These are phyloP conservation scores for Aphanomyces stellatus DNA, from an alignment of 352 stramenopile species.

Conservation along the genomic window DNA sequence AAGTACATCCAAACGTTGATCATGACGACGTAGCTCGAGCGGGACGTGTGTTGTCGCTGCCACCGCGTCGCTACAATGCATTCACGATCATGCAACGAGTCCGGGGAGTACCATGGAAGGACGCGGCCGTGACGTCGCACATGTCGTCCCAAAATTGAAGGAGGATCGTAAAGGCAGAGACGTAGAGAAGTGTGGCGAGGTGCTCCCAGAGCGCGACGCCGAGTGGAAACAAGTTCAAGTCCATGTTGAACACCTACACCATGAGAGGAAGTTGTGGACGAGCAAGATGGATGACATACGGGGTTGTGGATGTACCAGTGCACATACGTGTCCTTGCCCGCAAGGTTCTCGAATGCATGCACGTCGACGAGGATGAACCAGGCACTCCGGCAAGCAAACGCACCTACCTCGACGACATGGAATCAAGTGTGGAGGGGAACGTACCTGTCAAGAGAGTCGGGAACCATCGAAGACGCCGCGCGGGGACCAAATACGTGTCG, in stretches of 20 bases:
- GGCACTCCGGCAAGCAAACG: slow-evolving; percentile 19
- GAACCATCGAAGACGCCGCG: slow-evolving; percentile 80
- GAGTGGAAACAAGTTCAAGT: slow-evolving; percentile 78
- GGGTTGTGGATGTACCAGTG: slow-evolving; percentile 48
- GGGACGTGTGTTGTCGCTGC: neutral
- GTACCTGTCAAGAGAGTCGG: slow-evolving; percentile 66
- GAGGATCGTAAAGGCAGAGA: slow-evolving; percentile 72
- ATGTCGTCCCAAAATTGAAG: slow-evolving; percentile 78
- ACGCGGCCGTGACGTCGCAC: slow-evolving; percentile 11
- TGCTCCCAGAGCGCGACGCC: slow-evolving; percentile 68
- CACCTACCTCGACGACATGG: neutral
- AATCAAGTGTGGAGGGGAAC: slow-evolving; percentile 29
- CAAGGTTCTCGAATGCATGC: slow-evolving; percentile 62
- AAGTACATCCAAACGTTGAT: slow-evolving; percentile 80
- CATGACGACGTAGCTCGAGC: slow-evolving; percentile 34
- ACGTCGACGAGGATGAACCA: slow-evolving; percentile 73
- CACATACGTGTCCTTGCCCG: slow-evolving; percentile 37
- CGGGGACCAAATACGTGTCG: slow-evolving; percentile 63
- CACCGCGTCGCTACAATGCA: neutral
- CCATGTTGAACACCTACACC: slow-evolving; percentile 51
- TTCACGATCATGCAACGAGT: neutral
- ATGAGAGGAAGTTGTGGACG: too few species aligned
- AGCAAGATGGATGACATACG: too few species aligned
- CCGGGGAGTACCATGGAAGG: neutral
- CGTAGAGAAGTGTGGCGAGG: slow-evolving; percentile 68